These are phyloP conservation scores for Dacryopinax primogenitus DNA, from an alignment of 768 basidiomycete species.

Conservation along the genomic window DNA sequence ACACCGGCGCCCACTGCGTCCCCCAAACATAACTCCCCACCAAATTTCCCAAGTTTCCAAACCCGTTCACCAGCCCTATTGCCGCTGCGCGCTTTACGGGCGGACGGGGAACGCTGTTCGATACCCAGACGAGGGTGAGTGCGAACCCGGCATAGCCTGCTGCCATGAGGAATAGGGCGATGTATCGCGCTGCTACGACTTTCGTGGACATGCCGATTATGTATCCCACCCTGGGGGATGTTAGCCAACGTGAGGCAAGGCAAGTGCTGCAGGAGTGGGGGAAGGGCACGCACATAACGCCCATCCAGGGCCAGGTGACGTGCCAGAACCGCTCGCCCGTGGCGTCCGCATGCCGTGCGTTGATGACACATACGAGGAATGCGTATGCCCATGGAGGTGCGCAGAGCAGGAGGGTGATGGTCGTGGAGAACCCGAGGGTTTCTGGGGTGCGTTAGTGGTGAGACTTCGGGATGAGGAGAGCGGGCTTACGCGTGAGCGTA, in stretches of 20 bases:
- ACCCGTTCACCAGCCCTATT: constrained; percentile 50
- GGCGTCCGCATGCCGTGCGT: constrained; percentile 41
- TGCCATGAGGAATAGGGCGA: constrained; percentile 54
- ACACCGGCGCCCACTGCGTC: constrained; percentile 11
- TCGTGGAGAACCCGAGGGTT: constrained; percentile 50
- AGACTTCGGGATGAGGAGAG: neutral
- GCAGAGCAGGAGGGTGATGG: constrained; percentile 41
- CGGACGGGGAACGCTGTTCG: constrained; percentile 47
- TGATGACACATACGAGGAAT: constrained; percentile 37
- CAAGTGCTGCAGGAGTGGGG: neutral
- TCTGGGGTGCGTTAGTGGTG: constrained; percentile 31
- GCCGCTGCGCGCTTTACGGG: constrained; percentile 45
- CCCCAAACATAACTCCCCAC: neutral
- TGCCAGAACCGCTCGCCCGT: constrained; percentile 54
- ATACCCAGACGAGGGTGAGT: constrained; percentile 47
- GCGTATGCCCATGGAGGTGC: constrained; percentile 56
- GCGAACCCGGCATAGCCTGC: constrained; percentile 34
- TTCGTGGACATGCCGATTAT: constrained; percentile 47
- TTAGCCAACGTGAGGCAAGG: neutral
- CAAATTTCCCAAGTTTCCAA: constrained; percentile 17
- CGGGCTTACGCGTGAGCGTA: neutral
- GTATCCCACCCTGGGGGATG: constrained; percentile 32
- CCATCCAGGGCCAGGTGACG: constrained; percentile 45
- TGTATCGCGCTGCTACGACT: constrained; percentile 40
- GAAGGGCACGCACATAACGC: constrained; percentile 32